phyloP scores from a whole-genome alignment of 495 filamentous ascomycete genomes.

The Podospora comata region DNA sequence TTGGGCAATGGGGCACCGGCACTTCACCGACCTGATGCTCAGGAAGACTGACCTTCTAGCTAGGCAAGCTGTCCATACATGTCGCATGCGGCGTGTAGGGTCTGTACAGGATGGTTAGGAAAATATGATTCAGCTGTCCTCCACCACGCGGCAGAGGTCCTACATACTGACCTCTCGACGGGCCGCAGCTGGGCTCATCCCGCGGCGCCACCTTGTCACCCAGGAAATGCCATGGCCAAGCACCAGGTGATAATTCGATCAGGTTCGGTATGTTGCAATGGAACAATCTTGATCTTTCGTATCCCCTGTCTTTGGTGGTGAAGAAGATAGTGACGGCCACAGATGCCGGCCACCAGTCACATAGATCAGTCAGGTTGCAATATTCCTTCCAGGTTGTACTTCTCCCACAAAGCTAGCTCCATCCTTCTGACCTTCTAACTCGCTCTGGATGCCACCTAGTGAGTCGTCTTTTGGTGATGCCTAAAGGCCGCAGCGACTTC shows the following conservation, averaged over 20 bases:
- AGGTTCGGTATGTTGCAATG: not conserved
- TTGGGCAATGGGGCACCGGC: no score
- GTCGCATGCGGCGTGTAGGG: not conserved
- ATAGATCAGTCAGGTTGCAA: not conserved
- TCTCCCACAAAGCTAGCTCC: not conserved
- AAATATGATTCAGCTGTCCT: not conserved
- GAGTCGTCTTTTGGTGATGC: not conserved
- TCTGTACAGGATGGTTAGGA: not conserved
- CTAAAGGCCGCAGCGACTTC: not conserved
- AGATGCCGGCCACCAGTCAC: not conserved
- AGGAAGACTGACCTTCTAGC: not conserved
- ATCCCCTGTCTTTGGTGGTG: no score
- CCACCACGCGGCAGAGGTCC: not conserved
- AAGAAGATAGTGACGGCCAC: no score
- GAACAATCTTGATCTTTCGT: not conserved
- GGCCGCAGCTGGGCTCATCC: not conserved
- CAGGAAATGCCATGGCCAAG: not conserved
- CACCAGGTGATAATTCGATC: not conserved
- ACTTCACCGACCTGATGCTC: no score
- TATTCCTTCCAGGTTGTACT: not conserved
- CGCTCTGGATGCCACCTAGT: not conserved
- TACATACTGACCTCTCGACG: not conserved
- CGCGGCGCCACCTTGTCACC: not conserved
- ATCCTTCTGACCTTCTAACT: not conserved
- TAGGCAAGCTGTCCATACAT: not conserved